Base-by-base conservation (phyloP, 1,284 basidiomycete genomes). In the Cutaneotrichosporon cavernicola region DNA sequence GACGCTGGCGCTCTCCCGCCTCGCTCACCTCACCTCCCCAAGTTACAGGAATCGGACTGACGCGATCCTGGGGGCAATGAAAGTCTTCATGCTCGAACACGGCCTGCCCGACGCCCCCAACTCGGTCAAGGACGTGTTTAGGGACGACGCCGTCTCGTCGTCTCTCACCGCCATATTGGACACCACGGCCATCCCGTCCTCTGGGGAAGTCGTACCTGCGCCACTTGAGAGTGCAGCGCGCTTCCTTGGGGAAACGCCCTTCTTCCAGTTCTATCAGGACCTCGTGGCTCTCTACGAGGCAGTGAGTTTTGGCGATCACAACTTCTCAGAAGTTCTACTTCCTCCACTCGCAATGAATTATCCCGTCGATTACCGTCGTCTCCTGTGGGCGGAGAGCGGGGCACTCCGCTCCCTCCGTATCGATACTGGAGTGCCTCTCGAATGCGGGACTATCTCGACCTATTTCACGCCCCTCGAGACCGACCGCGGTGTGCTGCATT, bases 191-290 rank as follows among this genome's bases (percentile, higher is more conserved):
- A 6, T 11, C 34, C 31, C 32, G 34, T 9, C 34, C 16, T 5
- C 32, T 34, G 21, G 46, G 61, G n/a, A 56, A 65, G 34, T 31
- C 60, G 3, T 36, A 1, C 14, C 31, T 5, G 58, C 70, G 4
- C 76, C 82, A 46, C 79, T 93, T 49, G 91, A 93, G 72, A 73
- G 78, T 8, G 86, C 85, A 2, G 84, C 90, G 1, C 70, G 74
- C 11, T 89, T 90, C 79, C 85, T 93, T 8, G 88, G 89, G 0
- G 56, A 82, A 2, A 77, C 67, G 0, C 91, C 92, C 0, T 97
- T 97, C 83, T 97, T 89, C 82, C 93, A 97, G 76, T 91, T 91
- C 75, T 99, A 95, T 82, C 91, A 90, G 32, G 94, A 97, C 77
- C 89, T 97, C 69, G 83, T 97, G 58, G 88, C 86, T 0, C 82